Evolutionary conservation across 1,284 basidiomycete species (phyloP).

Genomic region (Ceratobasidium sp.): DNA sequence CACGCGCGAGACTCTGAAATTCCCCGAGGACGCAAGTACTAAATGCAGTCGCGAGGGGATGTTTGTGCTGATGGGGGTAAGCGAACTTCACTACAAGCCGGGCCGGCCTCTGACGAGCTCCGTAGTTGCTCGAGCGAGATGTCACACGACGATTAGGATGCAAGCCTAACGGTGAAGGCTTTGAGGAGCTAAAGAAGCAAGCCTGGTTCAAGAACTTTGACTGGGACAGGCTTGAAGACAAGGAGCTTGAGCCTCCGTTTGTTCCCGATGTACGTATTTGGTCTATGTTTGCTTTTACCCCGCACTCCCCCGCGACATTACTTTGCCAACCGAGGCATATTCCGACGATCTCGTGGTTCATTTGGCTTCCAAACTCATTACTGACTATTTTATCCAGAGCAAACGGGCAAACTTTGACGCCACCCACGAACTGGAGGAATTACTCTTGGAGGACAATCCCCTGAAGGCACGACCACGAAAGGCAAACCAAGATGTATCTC

Average conservation of each 20-base stretch:
- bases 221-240: conserved; percentile 84
- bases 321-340: background rate
- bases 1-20: conserved; percentile 73
- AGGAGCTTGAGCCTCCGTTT: conserved; percentile 84
- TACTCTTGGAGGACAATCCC: conserved; percentile 95
- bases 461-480: conserved; percentile 93
- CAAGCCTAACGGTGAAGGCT: conserved; percentile 74
- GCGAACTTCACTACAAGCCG: conserved; percentile 44
- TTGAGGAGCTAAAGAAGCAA: conserved; percentile 78
- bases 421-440: conserved; percentile 97
- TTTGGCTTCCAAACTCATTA: background rate
- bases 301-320: background rate
- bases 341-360: background rate
- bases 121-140: conserved; percentile 85
- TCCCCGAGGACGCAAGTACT: conserved; percentile 77
- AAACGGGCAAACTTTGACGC: conserved; percentile 99
- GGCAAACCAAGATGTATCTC: conserved; percentile 84
- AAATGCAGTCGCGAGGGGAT: conserved; percentile 72
- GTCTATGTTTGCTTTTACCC: conserved; percentile 45
- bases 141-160: conserved; percentile 82
- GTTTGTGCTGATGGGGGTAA: conserved; percentile 70
- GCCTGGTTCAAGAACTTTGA: conserved; percentile 88
- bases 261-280: conserved; percentile 79
- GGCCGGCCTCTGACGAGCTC: conserved; percentile 15
- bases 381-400: conserved; percentile 58